Evolutionary conservation across 768 basidiomycete genomes (phyloP), one percentile per base, ranked within the genome.

Genomic region (Termitomyces sp.): DNA sequence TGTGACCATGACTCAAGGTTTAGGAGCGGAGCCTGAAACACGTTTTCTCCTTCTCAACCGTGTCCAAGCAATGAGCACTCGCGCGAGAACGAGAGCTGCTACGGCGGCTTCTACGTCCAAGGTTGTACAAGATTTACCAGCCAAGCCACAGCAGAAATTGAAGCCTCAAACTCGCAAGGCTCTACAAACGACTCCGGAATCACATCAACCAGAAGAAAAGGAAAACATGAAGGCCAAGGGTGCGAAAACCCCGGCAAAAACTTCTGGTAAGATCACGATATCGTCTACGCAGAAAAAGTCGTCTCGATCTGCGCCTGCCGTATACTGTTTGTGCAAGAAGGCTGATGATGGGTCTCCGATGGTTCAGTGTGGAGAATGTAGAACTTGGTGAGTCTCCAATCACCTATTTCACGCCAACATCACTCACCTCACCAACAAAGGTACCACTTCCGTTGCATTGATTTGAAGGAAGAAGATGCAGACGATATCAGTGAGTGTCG

Each of bases 381-480:
- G 72, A 24, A 84, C 84, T 59, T 92, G 90, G 91, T 76, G 58
- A 46, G 75, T 50, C 19, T 1, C n/a, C 51, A 45, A 52, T 50
- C 26, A 22, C 10, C 35, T 15, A 40, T 30, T 19, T 53, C 41
- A 32, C 55, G 40, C 30, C 47, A 45, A n/a, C 42, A 45, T 10
- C 54, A 38, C 57, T 64, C 47, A 45, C 30, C 21, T 42, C 7
- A 41, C 21, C 55, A 53, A 54, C 24, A 3, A 49, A 93, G 91
- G 91, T 91, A 83, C 69, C 91, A 93, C 68, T 93, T 93, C 62
- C 69, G 71, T n/a, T 93, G 91, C 70, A 77, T 92, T 10, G 71
- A 80, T 56, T 67, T 93, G 46, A 75, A 68, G 55, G 80, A 82
- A 60, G 71, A 76, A 49, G 78, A 85, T 60, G 90, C 90, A 9